Conservation (phyloP, 345 rosid genomes). For the Sonneratia caseolaris region DNA sequence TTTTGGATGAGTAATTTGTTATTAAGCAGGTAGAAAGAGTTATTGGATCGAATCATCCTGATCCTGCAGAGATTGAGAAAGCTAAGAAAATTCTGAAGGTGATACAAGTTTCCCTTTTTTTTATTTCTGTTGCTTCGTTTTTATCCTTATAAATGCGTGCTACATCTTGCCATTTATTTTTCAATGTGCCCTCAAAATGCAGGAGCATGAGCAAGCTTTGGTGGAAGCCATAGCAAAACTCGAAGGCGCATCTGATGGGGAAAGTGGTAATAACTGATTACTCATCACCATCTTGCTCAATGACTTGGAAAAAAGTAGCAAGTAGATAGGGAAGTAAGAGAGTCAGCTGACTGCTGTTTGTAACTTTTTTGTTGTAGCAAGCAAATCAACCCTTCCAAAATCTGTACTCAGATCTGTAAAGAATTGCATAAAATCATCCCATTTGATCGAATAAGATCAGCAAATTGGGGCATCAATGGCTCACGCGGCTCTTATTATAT, state of each 20-base stretch:
- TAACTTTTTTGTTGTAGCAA: not conserved
- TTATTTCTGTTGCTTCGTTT: constrained; percentile 3
- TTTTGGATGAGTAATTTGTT: constrained; percentile 3
- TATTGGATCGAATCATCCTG: constrained; percentile 63
- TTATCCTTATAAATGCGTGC: not conserved
- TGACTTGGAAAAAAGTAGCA: not conserved
- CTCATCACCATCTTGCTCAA: constrained; percentile 24
- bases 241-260: constrained; percentile 88
- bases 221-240: constrained; percentile 85
- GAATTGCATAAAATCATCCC: not conserved
- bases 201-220: constrained; percentile 91
- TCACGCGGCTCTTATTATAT: not conserved
- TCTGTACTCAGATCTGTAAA: constrained; percentile 1
- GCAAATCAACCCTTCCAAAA: not conserved
- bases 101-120: constrained; percentile 13
- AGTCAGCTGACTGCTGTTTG: not conserved
- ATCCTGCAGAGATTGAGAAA: constrained; percentile 72
- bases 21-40: constrained; percentile 78
- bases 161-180: not conserved
- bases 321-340: not conserved
- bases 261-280: constrained; percentile 80
- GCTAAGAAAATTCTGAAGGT: constrained; percentile 85
- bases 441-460: not conserved
- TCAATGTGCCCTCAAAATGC: constrained; percentile 7
- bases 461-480: not conserved